Conservation (phyloP, 768 basidiomycete genomes). For the Flagelloscypha sp. region DNA sequence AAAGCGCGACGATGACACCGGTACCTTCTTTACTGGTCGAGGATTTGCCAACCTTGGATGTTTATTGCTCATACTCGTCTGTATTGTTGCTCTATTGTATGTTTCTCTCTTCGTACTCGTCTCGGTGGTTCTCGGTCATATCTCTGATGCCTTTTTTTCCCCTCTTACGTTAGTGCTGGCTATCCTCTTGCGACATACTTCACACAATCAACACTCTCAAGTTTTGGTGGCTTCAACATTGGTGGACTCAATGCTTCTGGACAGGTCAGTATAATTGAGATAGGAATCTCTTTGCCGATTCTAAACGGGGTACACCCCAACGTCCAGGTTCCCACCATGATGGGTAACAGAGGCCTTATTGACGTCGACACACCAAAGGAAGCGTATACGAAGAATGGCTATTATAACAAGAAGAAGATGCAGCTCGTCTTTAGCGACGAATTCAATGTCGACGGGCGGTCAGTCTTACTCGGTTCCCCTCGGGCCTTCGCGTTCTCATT, state of each 20-base stretch:
- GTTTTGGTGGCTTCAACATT: constrained; percentile 34
- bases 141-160: too few species aligned
- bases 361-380: constrained; percentile 47
- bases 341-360: constrained; percentile 47
- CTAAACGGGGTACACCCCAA: too few species aligned
- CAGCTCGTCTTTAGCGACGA: constrained; percentile 61
- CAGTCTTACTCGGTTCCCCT: constrained; percentile 44
- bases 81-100: constrained; percentile 30
- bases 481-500: too few species aligned
- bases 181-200: constrained; percentile 29
- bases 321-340: constrained; percentile 44
- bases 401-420: constrained; percentile 34
- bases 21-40: constrained; percentile 43
- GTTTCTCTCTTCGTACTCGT: constrained; percentile 41
- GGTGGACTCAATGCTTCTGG: constrained; percentile 46
- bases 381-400: constrained; percentile 26
- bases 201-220: constrained; percentile 17
- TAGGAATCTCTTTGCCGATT: constrained; percentile 16
- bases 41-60: constrained; percentile 63
- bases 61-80: constrained; percentile 32
- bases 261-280: constrained; percentile 44
- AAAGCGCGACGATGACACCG: constrained; percentile 36
- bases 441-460: constrained; percentile 50
- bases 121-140: too few species aligned
- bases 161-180: too few species aligned